A percentile compares a stretch with the other conserved stretches of the same genome.
Conservation (phyloP, 345 rosid genomes). For the Syzygium aromaticum region DNA sequence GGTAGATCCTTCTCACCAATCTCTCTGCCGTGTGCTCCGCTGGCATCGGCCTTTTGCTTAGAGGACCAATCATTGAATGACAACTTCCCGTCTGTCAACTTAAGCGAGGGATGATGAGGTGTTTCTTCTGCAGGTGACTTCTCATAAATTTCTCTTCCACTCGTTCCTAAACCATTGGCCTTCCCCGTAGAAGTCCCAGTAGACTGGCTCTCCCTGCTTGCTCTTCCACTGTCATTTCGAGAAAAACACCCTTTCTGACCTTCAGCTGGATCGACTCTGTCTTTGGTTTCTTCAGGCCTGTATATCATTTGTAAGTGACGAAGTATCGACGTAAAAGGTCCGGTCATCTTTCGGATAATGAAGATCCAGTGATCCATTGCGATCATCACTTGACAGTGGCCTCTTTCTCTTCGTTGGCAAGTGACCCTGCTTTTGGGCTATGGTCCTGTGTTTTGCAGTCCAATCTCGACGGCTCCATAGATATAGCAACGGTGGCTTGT, state of each 20-base stretch:
- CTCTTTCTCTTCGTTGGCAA: neutral
- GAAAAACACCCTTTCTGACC: conserved; percentile 1
- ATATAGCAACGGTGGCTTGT: conserved; percentile 53
- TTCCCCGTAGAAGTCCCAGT: neutral
- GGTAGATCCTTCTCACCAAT: neutral
- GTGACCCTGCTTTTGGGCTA: conserved; percentile 58
- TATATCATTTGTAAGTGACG: conserved; percentile 4
- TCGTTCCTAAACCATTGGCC: neutral
- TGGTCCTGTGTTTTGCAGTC: conserved; percentile 40
- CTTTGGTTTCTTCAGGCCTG: conserved; percentile 13
- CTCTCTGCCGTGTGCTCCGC: neutral
- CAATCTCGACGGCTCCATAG: conserved; percentile 89
- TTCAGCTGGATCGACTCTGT: neutral
- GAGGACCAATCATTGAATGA: neutral
- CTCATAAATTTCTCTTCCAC: conserved; percentile 7
- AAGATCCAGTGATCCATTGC: neutral
- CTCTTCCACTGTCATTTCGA: conserved; percentile 4
- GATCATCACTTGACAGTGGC: neutral
- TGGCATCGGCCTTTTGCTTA: neutral
- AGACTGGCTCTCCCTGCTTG: conserved; percentile 9
- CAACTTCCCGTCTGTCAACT: neutral
- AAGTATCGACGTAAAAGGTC: neutral
- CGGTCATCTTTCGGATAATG: conserved; percentile 12
- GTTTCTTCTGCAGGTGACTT: neutral
- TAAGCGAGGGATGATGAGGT: neutral